Evolutionary conservation across 768 basidiomycete genomes (phyloP).

Genomic region (Coprinopsis cinerea): DNA sequence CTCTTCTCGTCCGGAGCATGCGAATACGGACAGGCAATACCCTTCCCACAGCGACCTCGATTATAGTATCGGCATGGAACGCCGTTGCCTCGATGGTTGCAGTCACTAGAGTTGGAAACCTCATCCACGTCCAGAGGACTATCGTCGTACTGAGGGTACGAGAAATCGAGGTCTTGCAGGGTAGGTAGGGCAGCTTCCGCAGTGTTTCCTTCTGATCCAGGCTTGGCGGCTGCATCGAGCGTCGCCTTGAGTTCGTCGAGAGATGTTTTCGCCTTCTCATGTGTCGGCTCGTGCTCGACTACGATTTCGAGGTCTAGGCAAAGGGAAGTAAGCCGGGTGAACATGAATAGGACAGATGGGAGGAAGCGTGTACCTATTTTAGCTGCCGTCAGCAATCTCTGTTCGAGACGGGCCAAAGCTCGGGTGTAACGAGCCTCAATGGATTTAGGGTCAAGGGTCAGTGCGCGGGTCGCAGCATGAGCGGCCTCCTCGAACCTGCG

Average conservation of each 20-base stretch:
- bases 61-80: slow-evolving; percentile 51
- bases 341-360: background rate
- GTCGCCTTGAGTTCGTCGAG: slow-evolving; percentile 16
- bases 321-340: too few relatives aligned
- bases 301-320: slow-evolving; percentile 23
- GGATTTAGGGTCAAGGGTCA: slow-evolving; percentile 31
- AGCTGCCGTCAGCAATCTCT: slow-evolving; percentile 23
- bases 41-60: slow-evolving; percentile 36
- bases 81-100: slow-evolving; percentile 38
- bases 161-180: slow-evolving; percentile 14
- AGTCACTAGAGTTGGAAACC: slow-evolving; percentile 50
- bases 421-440: slow-evolving; percentile 36
- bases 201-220: slow-evolving; percentile 13
- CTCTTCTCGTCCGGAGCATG: slow-evolving; percentile 50
- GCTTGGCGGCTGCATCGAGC: slow-evolving; percentile 8
- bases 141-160: slow-evolving; percentile 22
- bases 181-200: background rate
- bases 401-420: slow-evolving; percentile 34
- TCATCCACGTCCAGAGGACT: slow-evolving; percentile 24
- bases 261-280: slow-evolving; percentile 10
- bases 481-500: slow-evolving; percentile 35
- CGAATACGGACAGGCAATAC: slow-evolving; percentile 35
- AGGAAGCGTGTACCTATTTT: slow-evolving; percentile 21
- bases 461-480: slow-evolving; percentile 29
- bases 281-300: slow-evolving; percentile 18